These are phyloP conservation scores for Diaporthe vexans DNA, from an alignment of 2,329 filamentous ascomycete genomes.

Conservation along the genomic window DNA sequence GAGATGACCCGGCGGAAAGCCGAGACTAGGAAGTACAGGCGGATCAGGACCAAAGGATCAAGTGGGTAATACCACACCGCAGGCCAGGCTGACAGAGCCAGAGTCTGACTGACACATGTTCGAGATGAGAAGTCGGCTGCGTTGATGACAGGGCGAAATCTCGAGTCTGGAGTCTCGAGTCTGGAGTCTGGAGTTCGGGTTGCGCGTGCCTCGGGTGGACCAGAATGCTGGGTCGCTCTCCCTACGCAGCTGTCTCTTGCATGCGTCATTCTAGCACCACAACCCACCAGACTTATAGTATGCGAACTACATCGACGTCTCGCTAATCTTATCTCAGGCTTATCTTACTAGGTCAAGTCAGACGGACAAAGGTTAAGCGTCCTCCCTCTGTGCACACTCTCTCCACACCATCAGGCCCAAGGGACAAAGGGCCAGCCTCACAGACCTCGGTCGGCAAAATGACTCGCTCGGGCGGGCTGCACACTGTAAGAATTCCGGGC, in stretches of 20 bases:
- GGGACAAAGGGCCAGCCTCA: neutral
- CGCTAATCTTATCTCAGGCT: conserved; percentile 32
- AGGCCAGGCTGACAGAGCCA: neutral
- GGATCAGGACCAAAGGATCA: neutral
- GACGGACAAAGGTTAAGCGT: neutral
- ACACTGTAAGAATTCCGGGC: conserved; percentile 16
- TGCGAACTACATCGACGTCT: neutral
- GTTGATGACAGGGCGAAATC: neutral
- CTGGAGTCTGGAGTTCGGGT: neutral
- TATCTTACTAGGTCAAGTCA: conserved; percentile 7
- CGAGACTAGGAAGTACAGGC: conserved; percentile 1
- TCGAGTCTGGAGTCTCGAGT: neutral
- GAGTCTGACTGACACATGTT: conserved; percentile 15
- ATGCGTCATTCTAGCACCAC: conserved; percentile 24
- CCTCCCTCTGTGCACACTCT: neutral
- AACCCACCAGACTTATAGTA: neutral
- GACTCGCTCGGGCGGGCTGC: conserved; percentile 18
- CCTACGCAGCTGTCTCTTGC: conserved; percentile 1
- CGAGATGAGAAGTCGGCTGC: neutral
- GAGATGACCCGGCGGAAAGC: conserved; percentile 30
- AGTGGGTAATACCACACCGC: conserved; percentile 7
- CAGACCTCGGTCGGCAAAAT: conserved; percentile 25
- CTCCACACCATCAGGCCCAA: neutral
- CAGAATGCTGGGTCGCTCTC: conserved; percentile 12
- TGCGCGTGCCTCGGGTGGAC: conserved; percentile 2